Percentiles rank a stretch among this genome's conserved stretches.
These are phyloP conservation scores for Rhypophila decipiens DNA, from an alignment of 495 filamentous ascomycete species.

Conservation along the genomic window DNA sequence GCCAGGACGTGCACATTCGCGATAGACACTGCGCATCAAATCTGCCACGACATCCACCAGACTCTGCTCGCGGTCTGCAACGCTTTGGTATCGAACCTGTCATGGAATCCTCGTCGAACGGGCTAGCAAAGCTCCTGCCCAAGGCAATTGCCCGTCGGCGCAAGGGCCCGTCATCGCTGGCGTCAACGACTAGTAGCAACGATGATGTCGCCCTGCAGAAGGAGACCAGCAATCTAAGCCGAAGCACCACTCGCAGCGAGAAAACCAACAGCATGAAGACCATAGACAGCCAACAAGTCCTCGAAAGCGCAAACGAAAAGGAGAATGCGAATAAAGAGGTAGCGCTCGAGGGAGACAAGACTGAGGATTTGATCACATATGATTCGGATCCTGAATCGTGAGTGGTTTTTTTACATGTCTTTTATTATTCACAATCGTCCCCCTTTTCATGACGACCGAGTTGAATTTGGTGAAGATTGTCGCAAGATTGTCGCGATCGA, in stretches of 20 bases:
- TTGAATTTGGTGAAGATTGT: too few species aligned
- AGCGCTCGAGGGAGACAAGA: not conserved
- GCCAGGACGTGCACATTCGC: too few species aligned
- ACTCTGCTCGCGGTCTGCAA: not conserved
- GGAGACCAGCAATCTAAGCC: slow-evolving; percentile 17
- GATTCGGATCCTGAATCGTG: slow-evolving; percentile 20
- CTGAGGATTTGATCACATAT: slow-evolving; percentile 12
- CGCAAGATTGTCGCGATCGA: too few species aligned
- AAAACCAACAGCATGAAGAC: too few species aligned
- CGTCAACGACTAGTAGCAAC: slow-evolving; percentile 15
- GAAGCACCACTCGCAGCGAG: slow-evolving; percentile 13
- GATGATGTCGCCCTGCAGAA: slow-evolving; percentile 16
- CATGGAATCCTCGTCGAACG: slow-evolving; percentile 30
- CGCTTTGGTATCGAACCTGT: not conserved
- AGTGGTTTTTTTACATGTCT: slow-evolving; percentile 1
- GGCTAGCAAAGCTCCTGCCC: slow-evolving; percentile 43
- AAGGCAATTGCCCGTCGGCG: slow-evolving; percentile 38
- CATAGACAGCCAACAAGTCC: slow-evolving; percentile 3
- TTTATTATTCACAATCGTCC: not conserved
- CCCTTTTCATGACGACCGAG: too few species aligned
- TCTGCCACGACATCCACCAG: too few species aligned
- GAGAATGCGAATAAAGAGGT: not conserved
- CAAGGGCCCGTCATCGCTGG: slow-evolving; percentile 25
- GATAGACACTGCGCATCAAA: too few species aligned
- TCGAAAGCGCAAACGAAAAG: slow-evolving; percentile 6